These are phyloP conservation scores for Backusella morwellensis DNA, from an alignment of 192 early-diverging fungal species.

Conservation along the genomic window DNA sequence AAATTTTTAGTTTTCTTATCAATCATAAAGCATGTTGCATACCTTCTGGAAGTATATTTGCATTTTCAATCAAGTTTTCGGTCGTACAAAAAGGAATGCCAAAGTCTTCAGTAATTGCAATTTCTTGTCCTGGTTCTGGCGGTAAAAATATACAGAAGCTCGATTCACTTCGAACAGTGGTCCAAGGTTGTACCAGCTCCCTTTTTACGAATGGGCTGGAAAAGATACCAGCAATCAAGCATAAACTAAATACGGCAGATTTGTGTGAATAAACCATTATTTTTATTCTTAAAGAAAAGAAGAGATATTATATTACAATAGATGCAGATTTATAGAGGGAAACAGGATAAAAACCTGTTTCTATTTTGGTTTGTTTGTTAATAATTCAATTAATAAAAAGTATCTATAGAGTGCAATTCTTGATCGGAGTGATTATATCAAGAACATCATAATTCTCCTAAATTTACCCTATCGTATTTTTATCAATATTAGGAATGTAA, in stretches of 20 bases:
- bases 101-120: conserved; percentile 36
- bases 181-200: neutral
- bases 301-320: neutral
- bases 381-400: too few species aligned
- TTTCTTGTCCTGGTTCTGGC: conserved; percentile 33
- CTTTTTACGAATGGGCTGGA: neutral
- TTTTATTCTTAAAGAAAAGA: neutral
- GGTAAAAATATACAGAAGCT: conserved; percentile 48
- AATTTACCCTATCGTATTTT: neutral
- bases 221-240: neutral
- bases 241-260: neutral
- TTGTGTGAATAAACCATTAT: neutral
- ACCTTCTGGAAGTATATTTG: conserved; percentile 36
- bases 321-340: neutral
- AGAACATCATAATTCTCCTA: neutral
- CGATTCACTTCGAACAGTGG: conserved; percentile 9
- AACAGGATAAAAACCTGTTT: too few species aligned
- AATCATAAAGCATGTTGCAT: neutral
- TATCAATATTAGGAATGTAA: neutral
- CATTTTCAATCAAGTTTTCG: conserved; percentile 13
- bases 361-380: neutral
- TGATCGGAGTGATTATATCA: neutral
- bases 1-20: neutral
- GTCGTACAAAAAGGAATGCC: conserved; percentile 45
- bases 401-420: neutral